phyloP scores from a whole-genome alignment of 345 rosid species.

The Arabidopsis thaliana region DNA sequence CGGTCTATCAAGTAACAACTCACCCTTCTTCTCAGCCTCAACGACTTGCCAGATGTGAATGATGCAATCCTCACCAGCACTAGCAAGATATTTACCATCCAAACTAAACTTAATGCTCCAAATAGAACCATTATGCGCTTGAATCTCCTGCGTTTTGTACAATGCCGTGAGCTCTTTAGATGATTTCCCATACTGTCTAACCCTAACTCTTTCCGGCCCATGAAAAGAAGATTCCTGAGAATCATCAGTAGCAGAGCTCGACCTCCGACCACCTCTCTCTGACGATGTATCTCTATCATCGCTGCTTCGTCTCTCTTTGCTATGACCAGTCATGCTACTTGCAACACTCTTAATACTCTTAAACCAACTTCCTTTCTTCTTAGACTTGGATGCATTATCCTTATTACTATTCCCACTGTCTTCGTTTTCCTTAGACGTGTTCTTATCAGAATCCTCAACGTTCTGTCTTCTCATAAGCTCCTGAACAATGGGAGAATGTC shows the following conservation, averaged over 20 bases:
- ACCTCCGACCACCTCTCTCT: constrained; percentile 89
- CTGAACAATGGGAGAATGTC: constrained; percentile 94
- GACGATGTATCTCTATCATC: constrained; percentile 93
- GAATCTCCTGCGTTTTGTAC: constrained; percentile 91
- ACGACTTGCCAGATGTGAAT: constrained; percentile 89
- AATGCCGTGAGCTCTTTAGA: constrained; percentile 81
- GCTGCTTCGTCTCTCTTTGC: constrained; percentile 82
- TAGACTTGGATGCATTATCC: constrained; percentile 53
- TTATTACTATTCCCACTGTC: constrained; percentile 44
- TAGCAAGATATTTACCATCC: constrained; percentile 94
- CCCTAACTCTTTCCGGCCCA: constrained; percentile 87
- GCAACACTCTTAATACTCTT: constrained; percentile 81
- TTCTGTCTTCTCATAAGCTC: constrained; percentile 97
- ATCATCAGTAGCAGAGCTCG: constrained; percentile 95
- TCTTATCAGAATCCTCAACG: constrained; percentile 71
- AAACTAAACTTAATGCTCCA: constrained; percentile 96
- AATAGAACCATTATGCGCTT: constrained; percentile 88
- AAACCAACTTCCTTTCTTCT: constrained; percentile 85
- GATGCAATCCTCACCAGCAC: constrained; percentile 93
- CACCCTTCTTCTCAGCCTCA: constrained; percentile 81
- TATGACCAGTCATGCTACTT: constrained; percentile 57
- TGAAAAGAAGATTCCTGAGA: constrained; percentile 87
- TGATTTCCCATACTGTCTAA: constrained; percentile 81
- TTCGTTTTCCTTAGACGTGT: constrained; percentile 37
- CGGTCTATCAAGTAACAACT: constrained; percentile 68